Conservation (phyloP, 768 basidiomycete genomes). For the Naematelia encephala region DNA sequence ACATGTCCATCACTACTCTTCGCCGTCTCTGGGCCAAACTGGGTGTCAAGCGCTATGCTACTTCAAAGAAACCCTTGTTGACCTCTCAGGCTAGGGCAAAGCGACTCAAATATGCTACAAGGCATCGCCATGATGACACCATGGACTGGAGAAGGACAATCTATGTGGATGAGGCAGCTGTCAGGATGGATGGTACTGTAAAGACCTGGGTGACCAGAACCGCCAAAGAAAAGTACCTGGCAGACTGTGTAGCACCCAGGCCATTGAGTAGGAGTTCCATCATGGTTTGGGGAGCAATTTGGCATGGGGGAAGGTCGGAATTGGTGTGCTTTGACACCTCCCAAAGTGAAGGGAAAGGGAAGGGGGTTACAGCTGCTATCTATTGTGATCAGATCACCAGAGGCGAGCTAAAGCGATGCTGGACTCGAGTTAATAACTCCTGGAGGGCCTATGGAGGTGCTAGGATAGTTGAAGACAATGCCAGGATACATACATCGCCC, state of each 20-base stretch:
- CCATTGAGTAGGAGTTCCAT: background rate
- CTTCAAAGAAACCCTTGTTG: conserved; percentile 12
- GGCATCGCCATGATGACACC: background rate
- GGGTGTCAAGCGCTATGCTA: conserved; percentile 7
- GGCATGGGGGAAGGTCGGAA: conserved; percentile 23
- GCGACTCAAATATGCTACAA: conserved; percentile 5
- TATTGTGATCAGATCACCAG: conserved; percentile 18
- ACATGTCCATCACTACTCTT: conserved; percentile 7
- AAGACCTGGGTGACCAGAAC: conserved; percentile 9
- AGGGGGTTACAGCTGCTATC: conserved; percentile 15
- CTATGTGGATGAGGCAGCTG: conserved; percentile 9
- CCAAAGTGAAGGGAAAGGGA: conserved; percentile 11
- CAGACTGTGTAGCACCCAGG: conserved; percentile 10
- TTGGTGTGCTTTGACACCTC: conserved; percentile 18
- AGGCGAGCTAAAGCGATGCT: conserved; percentile 8
- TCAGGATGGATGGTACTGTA: conserved; percentile 6
- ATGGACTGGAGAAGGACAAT: conserved; percentile 9
- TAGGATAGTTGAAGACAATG: conserved; percentile 18
- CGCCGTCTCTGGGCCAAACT: conserved; percentile 4
- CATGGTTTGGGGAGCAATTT: conserved; percentile 19
- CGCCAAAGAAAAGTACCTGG: conserved; percentile 6
- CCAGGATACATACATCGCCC: conserved; percentile 2
- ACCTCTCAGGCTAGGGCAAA: background rate
- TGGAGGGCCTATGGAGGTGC: no score
- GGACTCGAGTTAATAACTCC: no score